These are phyloP conservation scores for Aspergillus incahuasiensis DNA, from an alignment of 495 filamentous ascomycete species.

Conservation along the genomic window DNA sequence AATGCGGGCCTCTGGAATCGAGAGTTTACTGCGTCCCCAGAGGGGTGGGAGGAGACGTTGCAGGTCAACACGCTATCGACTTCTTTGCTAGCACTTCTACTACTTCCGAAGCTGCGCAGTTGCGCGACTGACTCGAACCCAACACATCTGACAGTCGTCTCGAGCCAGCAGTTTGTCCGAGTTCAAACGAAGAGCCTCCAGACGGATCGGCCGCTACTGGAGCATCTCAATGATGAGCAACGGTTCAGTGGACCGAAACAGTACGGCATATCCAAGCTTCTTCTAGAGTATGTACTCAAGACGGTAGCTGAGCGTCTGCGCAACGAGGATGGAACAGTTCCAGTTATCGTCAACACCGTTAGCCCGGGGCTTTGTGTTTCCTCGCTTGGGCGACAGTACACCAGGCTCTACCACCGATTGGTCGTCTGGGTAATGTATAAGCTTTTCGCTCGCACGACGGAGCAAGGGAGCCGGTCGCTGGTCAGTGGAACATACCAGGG, in stretches of 20 bases:
- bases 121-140: constrained; percentile 23
- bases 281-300: constrained; percentile 43
- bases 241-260: constrained; percentile 33
- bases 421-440: constrained; percentile 33
- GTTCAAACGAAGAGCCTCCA: constrained; percentile 32
- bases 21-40: constrained; percentile 28
- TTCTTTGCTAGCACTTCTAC: constrained; percentile 47
- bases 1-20: constrained; percentile 44
- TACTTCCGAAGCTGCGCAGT: constrained; percentile 46
- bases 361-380: constrained; percentile 43
- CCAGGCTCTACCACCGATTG: constrained; percentile 34
- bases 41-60: constrained; percentile 52
- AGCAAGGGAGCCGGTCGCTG: constrained; percentile 47
- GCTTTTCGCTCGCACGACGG: constrained; percentile 44
- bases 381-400: constrained; percentile 37
- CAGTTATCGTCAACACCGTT: constrained; percentile 42
- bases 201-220: constrained; percentile 28
- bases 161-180: constrained; percentile 39
- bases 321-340: constrained; percentile 31
- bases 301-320: constrained; percentile 29
- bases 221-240: constrained; percentile 28
- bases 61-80: constrained; percentile 60
- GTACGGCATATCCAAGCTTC: constrained; percentile 45
- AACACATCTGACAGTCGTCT: constrained; percentile 36
- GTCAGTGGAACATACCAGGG: constrained; percentile 49